Percentiles rank a stretch among this genome's conserved stretches.
These are phyloP conservation scores for Boletus tylopilopsis DNA, from an alignment of 768 basidiomycete genomes.

Conservation along the genomic window DNA sequence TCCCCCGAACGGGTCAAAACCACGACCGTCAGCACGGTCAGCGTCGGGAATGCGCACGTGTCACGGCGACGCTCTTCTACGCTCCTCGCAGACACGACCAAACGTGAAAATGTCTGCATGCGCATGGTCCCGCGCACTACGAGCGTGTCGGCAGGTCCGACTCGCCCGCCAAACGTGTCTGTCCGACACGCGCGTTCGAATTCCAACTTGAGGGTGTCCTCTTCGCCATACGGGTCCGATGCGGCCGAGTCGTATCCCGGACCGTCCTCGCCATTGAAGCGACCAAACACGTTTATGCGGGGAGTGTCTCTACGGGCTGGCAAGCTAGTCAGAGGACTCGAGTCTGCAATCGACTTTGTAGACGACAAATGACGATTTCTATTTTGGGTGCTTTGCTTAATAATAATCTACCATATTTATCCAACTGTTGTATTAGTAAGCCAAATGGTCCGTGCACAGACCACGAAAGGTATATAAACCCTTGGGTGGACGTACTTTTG, in stretches of 20 bases:
- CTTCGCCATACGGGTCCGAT: conserved; percentile 14
- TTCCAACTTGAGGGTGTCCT: conserved; percentile 22
- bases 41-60: conserved; percentile 11
- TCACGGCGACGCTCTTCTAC: conserved; percentile 28
- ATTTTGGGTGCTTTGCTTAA: neutral
- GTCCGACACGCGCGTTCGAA: conserved; percentile 26
- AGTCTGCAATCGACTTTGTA: conserved; percentile 41
- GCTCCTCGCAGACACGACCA: conserved; percentile 10
- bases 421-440: neutral
- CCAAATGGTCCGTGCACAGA: conserved; percentile 8
- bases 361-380: conserved; percentile 22
- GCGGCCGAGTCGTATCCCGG: conserved; percentile 3
- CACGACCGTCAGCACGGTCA: conserved; percentile 25
- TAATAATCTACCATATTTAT: neutral
- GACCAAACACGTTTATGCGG: conserved; percentile 28
- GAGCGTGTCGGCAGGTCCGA: neutral
- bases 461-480: conserved; percentile 2
- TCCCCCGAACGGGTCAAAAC: conserved; percentile 6
- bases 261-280: conserved; percentile 22
- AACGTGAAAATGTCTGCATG: conserved; percentile 5
- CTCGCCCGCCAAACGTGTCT: neutral
- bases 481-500: no score
- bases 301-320: conserved; percentile 34
- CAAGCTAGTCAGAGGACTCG: conserved; percentile 35
- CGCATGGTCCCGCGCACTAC: conserved; percentile 5